Conservation (phyloP, 176 grass and related monocot genomes). For the Zoysia japonica region DNA sequence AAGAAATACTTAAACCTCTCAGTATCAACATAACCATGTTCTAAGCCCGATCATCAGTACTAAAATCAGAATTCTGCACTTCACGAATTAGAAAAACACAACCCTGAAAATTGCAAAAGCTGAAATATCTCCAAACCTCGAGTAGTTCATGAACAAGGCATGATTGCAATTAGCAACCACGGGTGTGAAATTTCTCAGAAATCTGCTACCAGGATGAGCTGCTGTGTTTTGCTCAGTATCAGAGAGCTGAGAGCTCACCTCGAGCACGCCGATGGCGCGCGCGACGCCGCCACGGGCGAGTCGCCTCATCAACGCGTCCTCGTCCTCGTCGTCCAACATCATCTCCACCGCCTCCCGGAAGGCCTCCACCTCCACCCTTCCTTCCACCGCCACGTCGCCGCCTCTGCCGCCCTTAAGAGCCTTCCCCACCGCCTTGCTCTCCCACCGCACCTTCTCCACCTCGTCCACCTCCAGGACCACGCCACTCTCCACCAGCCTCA, state of each 20-base stretch:
- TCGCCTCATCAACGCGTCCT: constrained; percentile 44
- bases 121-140: not conserved
- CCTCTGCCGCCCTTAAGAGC: constrained; percentile 42
- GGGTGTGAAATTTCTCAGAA: not conserved
- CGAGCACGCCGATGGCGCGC: constrained; percentile 64
- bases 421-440: constrained; percentile 57
- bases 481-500: constrained; percentile 60
- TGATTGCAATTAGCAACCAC: not conserved
- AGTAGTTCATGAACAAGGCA: constrained; percentile 7
- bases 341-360: constrained; percentile 78
- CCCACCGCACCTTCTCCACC: constrained; percentile 49
- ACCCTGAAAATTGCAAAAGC: not conserved
- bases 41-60: too few species aligned
- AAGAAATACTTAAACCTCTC: not conserved
- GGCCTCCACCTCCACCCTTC: constrained; percentile 57
- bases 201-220: constrained; percentile 10
- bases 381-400: constrained; percentile 66
- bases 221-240: not conserved
- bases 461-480: constrained; percentile 71
- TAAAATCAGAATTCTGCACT: too few species aligned
- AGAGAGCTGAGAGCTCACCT: constrained; percentile 60
- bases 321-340: constrained; percentile 58
- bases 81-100: not conserved
- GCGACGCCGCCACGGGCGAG: constrained; percentile 58
- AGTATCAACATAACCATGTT: too few species aligned